Evolutionary conservation across 2,329 filamentous ascomycete genomes (phyloP).

Genomic region (Fusarium cyanostomum): DNA sequence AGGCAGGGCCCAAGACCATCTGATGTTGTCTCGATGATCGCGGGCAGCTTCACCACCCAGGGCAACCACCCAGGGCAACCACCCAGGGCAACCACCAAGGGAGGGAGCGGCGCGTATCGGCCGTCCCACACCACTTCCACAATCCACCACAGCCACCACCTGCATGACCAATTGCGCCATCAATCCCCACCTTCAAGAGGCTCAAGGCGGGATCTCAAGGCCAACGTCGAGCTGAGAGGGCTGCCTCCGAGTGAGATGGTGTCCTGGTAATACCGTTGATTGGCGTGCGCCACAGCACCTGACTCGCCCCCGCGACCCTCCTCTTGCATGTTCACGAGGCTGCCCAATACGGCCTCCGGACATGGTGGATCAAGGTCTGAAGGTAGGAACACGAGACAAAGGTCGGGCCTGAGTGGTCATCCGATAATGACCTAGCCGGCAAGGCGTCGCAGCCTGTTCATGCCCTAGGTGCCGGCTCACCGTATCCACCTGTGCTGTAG

Average conservation of each 20-base stretch:
- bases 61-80: background rate
- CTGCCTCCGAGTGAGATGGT: slow-evolving; percentile 32
- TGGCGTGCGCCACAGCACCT: slow-evolving; percentile 52
- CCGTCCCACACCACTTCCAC: slow-evolving; percentile 9
- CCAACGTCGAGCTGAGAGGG: slow-evolving; percentile 21
- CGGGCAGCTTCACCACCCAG: background rate
- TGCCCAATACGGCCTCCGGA: slow-evolving; percentile 41
- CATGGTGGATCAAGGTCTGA: slow-evolving; percentile 25
- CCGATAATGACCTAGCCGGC: slow-evolving; percentile 27
- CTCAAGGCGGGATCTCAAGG: slow-evolving; percentile 21
- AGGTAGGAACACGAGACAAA: slow-evolving; percentile 36
- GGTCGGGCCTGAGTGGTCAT: slow-evolving; percentile 33
- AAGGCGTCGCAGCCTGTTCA: slow-evolving; percentile 43
- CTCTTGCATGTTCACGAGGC: slow-evolving; percentile 45
- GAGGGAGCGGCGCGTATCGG: slow-evolving; percentile 19
- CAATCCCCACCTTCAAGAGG: slow-evolving; percentile 16
- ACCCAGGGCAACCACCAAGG: background rate
- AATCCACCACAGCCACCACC: slow-evolving; percentile 25
- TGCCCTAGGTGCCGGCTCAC: slow-evolving; percentile 54
- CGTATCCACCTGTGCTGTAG: slow-evolving; percentile 55
- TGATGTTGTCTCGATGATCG: slow-evolving; percentile 5
- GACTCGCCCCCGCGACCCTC: slow-evolving; percentile 48
- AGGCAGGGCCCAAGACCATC: slow-evolving; percentile 11
- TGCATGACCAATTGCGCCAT: slow-evolving; percentile 40
- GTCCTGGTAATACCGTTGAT: slow-evolving; percentile 41